A percentile compares a stretch with the other conserved stretches of the same genome.
These are phyloP conservation scores for Venturia pyrina DNA, from an alignment of 2,329 filamentous ascomycete genomes.

Conservation along the genomic window DNA sequence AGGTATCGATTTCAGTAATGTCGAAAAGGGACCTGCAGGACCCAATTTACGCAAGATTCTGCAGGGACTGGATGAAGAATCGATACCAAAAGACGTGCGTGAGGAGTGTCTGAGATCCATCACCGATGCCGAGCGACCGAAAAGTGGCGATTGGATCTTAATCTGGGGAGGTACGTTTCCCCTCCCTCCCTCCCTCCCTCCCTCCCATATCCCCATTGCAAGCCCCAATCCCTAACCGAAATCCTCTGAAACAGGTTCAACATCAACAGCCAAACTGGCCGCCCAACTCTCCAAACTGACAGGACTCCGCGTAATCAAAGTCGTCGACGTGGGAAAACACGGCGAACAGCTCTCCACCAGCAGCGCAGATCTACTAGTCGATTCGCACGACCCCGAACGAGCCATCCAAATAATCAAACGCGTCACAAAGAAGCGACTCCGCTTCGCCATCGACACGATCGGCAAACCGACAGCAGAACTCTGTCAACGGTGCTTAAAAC, in stretches of 20 bases:
- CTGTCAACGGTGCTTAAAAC: conserved; percentile 44
- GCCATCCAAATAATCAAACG: conserved; percentile 54
- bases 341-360: conserved; percentile 44
- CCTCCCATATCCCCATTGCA: too few species aligned
- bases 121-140: conserved; percentile 41
- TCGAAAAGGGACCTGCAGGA: conserved; percentile 31
- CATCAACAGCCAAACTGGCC: conserved; percentile 56
- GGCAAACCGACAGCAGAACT: conserved; percentile 53
- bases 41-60: conserved; percentile 50
- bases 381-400: conserved; percentile 55
- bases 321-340: conserved; percentile 59
- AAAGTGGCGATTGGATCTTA: conserved; percentile 56
- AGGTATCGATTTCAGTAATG: conserved; percentile 52
- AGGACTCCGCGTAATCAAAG: conserved; percentile 53
- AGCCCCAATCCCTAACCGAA: conserved; percentile 18
- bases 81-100: conserved; percentile 51
- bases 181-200: conserved; percentile 22
- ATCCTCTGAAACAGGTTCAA: conserved; percentile 33
- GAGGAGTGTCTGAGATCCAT: conserved; percentile 53
- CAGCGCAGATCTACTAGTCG: conserved; percentile 56
- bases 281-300: conserved; percentile 59
- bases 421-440: conserved; percentile 46
- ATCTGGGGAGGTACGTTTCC: conserved; percentile 52
- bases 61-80: conserved; percentile 33
- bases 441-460: conserved; percentile 60